Evolutionary conservation across 1,139 yeast species (phyloP).

Genomic region (Debaryomyces sp.): DNA sequence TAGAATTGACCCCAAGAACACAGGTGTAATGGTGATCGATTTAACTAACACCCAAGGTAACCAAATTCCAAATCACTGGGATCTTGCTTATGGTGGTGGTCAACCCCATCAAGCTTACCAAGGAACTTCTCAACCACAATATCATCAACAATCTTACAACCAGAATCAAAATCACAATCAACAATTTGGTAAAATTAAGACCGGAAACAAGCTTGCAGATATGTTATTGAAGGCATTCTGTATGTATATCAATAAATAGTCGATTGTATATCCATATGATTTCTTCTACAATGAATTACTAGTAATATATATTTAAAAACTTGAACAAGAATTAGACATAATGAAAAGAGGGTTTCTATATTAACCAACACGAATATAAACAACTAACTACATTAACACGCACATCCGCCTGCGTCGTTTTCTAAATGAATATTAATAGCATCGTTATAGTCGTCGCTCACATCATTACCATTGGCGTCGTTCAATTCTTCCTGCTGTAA

Average conservation of each 20-base stretch:
- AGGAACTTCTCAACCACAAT: conserved; percentile 23
- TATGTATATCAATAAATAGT: conserved; percentile 12
- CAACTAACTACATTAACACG: conserved; percentile 48
- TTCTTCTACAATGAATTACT: conserved; percentile 1
- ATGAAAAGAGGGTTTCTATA: conserved; percentile 1
- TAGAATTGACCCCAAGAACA: conserved; percentile 66
- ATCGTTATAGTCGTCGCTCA: conserved; percentile 78
- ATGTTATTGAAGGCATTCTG: conserved; percentile 9
- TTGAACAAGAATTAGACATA: conserved; percentile 5
- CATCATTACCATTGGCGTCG: conserved; percentile 82
- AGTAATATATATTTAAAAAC: conserved; percentile 5
- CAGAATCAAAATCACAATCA: conserved; percentile 19
- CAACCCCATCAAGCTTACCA: conserved; percentile 33
- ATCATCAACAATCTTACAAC: conserved; percentile 26
- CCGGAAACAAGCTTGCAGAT: conserved; percentile 26
- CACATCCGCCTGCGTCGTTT: conserved; percentile 75
- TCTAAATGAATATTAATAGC: conserved; percentile 94
- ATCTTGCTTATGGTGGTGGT: conserved; percentile 17
- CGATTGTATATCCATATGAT: background rate
- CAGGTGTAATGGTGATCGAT: conserved; percentile 80
- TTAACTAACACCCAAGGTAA: conserved; percentile 45
- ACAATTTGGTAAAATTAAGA: conserved; percentile 26
- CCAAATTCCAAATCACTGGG: conserved; percentile 57
- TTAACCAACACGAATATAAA: background rate
- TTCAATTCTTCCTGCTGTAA: conserved; percentile 87